Percentiles rank a stretch among this genome's conserved stretches.
Conservation (phyloP, 1,284 basidiomycete genomes). For the Tremellales sp. region DNA sequence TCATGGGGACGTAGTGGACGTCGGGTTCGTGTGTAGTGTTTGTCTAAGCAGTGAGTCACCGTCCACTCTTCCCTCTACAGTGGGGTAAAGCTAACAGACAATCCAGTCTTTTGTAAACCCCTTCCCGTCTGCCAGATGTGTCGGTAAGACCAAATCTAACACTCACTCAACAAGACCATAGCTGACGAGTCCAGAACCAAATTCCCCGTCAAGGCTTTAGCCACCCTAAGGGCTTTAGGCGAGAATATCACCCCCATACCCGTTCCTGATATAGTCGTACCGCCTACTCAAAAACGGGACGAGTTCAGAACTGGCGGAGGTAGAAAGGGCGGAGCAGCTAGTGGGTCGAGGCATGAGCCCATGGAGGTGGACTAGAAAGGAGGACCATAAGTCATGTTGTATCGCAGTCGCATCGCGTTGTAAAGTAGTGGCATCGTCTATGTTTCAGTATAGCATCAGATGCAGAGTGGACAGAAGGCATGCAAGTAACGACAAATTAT, state of each 20-base stretch:
- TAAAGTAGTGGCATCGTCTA: too few species aligned
- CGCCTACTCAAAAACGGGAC: constrained; percentile 1
- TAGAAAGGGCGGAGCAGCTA: neutral
- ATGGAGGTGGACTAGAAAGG: constrained; percentile 1
- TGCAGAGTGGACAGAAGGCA: too few species aligned
- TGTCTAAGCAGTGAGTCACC: constrained; percentile 77
- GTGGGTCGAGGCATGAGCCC: neutral
- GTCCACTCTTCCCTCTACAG: neutral
- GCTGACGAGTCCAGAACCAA: constrained; percentile 61
- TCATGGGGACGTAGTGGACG: constrained; percentile 92
- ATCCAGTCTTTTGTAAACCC: constrained; percentile 80
- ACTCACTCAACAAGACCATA: neutral
- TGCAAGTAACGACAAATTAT: too few species aligned
- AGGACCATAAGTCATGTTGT: too few species aligned
- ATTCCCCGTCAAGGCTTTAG: constrained; percentile 83
- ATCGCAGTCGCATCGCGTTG: too few species aligned
- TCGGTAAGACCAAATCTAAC: constrained; percentile 53
- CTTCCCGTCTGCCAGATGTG: constrained; percentile 91
- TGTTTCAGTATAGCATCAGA: too few species aligned
- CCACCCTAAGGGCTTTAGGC: constrained; percentile 59
- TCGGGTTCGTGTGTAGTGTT: constrained; percentile 96
- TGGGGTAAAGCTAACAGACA: constrained; percentile 1
- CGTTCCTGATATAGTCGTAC: constrained; percentile 31
- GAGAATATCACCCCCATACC: constrained; percentile 36
- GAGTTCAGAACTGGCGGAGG: neutral